Conservation (phyloP, 1,139 yeast species). For the Saccharomyces hybrid region DNA sequence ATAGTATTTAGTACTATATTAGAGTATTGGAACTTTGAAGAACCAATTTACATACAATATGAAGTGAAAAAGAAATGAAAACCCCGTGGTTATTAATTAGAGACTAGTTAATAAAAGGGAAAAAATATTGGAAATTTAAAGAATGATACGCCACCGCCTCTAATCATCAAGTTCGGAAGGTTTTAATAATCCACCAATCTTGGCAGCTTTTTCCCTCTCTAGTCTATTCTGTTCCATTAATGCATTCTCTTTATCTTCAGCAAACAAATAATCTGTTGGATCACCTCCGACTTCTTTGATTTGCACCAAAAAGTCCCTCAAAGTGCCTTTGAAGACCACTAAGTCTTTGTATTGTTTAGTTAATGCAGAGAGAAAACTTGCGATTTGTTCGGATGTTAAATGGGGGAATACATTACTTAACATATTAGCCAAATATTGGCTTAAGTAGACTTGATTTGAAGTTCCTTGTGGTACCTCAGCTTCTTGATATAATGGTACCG, state of each 20-base stretch:
- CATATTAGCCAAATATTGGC: constrained; percentile 76
- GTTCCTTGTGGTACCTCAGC: constrained; percentile 79
- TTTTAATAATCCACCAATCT: constrained; percentile 88
- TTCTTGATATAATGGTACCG: constrained; percentile 69
- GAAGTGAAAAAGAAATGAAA: not conserved
- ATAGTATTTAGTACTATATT: not conserved
- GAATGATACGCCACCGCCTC: not conserved
- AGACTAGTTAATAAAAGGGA: not conserved
- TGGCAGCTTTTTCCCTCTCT: constrained; percentile 75
- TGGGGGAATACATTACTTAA: constrained; percentile 86
- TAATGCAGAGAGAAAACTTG: constrained; percentile 72
- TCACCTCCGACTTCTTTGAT: constrained; percentile 95
- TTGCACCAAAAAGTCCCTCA: constrained; percentile 94
- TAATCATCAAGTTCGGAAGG: constrained; percentile 93
- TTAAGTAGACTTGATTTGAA: constrained; percentile 67
- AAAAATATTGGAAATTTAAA: not conserved
- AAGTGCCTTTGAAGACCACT: constrained; percentile 68
- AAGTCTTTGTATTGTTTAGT: constrained; percentile 68
- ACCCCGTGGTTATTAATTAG: not conserved
- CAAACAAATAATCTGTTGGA: constrained; percentile 81
- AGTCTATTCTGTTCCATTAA: constrained; percentile 56
- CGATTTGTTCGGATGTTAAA: constrained; percentile 73
- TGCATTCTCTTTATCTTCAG: constrained; percentile 86
- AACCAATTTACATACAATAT: not conserved
- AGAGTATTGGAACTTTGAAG: not conserved